Base-by-base conservation (phyloP, 2,329 filamentous ascomycete genomes). In the Metarhizium album region DNA sequence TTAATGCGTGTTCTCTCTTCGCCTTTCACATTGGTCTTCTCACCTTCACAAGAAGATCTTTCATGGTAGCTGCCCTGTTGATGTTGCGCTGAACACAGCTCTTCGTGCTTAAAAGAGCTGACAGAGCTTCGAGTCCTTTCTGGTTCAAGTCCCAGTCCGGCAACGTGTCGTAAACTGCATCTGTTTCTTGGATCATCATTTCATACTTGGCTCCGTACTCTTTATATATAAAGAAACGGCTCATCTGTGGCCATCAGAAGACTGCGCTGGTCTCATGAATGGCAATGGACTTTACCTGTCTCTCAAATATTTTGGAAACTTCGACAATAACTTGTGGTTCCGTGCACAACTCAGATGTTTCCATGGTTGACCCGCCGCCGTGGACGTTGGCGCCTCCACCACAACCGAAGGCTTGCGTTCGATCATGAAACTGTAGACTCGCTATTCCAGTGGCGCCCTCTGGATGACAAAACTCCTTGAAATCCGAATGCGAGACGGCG, bases 171-270 rank as follows among this genome's bases (percentile, higher is more conserved):
- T 86, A 81, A 16, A 84, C 76, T 24, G 83, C 75, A 33, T 83
- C 80, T 35, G 94, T 71, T 55, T 95, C 88, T 56, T 86, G 82
- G 45, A 86, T 82, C 74, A 96, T 86, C 57, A 89, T 75, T 58
- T 94, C 88, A 66, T 93, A 95, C 62, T 91, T 91, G 48, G 86
- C 86, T 35, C 87, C 87, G 64, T 95, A 98, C 59, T 95, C 87
- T 68, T 95, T 87, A 63, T 98, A 98, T 47, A 85, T 75, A 62
- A 87, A 86, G 68, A 97, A 93, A 0, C 83, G 82, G 53, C 80
- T 79, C 70, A 94, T 84, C 87, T 95, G 55, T 20, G 14, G 40
- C 23, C 48, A n/a, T 57, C 7, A 53, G 49, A 18, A 20, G 20
- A 40, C 42, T 24, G 20, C 9, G 16, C 20, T 38, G n/a, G 22